Conservation (phyloP, 208 protist species). For the Acanthamoeba quina region DNA sequence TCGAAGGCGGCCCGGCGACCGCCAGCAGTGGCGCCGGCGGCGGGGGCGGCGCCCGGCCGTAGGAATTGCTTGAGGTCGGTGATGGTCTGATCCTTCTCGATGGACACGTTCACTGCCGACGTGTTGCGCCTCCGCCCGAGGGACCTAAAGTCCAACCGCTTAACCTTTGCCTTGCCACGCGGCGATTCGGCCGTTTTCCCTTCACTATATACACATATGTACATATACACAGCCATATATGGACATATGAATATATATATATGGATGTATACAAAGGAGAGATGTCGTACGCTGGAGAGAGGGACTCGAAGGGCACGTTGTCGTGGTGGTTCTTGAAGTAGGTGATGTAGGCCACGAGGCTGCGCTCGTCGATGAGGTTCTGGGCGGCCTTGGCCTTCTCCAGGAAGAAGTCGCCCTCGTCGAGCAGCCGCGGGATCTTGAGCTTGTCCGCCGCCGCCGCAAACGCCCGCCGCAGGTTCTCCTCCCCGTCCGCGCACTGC, state of each 20-base stretch:
- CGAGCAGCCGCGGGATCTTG: constrained; percentile 1
- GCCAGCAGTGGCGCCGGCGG: too few relatives aligned
- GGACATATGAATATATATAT: not conserved
- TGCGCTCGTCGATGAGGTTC: constrained; percentile 37
- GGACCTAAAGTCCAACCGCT: not conserved
- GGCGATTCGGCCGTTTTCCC: not conserved
- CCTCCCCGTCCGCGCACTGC: constrained; percentile 36
- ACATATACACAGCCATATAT: not conserved
- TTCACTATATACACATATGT: not conserved
- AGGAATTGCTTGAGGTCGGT: constrained; percentile 28
- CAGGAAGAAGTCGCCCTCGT: constrained; percentile 51
- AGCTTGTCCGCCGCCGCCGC: constrained; percentile 11
- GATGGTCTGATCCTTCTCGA: constrained; percentile 1
- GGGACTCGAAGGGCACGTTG: not conserved
- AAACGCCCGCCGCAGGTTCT: constrained; percentile 31
- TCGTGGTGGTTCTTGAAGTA: constrained; percentile 24
- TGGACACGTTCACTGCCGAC: not conserved
- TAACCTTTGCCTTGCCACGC: not conserved
- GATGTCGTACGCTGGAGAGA: not conserved
- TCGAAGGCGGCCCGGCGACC: not conserved
- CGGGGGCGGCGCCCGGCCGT: not conserved
- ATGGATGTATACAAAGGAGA: not conserved
- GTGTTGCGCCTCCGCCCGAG: not conserved
- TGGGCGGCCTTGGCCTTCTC: constrained; percentile 19
- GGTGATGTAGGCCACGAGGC: constrained; percentile 38